A percentile compares a stretch with the other conserved stretches of the same genome.
Evolutionary conservation across 1,139 yeast genomes (phyloP).

Genomic region (Meyerozyma athensensis): DNA sequence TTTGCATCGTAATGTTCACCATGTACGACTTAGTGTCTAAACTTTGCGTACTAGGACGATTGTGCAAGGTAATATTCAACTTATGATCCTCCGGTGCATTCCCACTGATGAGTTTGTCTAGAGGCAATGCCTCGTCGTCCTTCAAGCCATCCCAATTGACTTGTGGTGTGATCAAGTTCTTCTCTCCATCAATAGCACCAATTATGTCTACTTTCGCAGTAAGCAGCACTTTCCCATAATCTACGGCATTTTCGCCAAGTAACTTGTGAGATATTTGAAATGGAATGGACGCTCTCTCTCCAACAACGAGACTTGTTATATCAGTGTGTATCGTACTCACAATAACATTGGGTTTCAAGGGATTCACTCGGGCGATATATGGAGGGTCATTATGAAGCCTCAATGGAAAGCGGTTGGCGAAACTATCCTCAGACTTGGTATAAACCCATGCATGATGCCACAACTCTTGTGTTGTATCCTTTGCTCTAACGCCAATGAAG

Average conservation of each 20-base stretch:
- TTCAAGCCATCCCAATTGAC: slow-evolving; percentile 35
- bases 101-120: slow-evolving; percentile 13
- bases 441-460: slow-evolving; percentile 3
- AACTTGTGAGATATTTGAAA: slow-evolving; percentile 18
- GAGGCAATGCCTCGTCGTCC: slow-evolving; percentile 37
- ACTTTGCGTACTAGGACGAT: slow-evolving; percentile 12
- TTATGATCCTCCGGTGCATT: slow-evolving; percentile 10
- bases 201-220: slow-evolving; percentile 19
- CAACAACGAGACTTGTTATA: slow-evolving; percentile 16
- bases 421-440: slow-evolving; percentile 4
- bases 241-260: slow-evolving; percentile 14
- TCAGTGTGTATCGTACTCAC: slow-evolving; percentile 6
- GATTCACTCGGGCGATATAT: slow-evolving; percentile 12
- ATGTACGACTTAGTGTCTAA: neutral
- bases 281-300: slow-evolving; percentile 20
- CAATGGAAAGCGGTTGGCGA: slow-evolving; percentile 11
- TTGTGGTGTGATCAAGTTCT: slow-evolving; percentile 19
- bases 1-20: neutral
- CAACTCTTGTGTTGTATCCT: slow-evolving; percentile 4
- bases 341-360: slow-evolving; percentile 15
- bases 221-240: slow-evolving; percentile 19
- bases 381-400: slow-evolving; percentile 8
- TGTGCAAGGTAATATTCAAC: slow-evolving; percentile 26
- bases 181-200: slow-evolving; percentile 13
- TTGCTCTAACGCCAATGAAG: slow-evolving; percentile 15